Evolutionary conservation across 805 yeast genomes (phyloP), one percentile per base, ranked within the genome.

Genomic region (Ogataea thermomethanolica): DNA sequence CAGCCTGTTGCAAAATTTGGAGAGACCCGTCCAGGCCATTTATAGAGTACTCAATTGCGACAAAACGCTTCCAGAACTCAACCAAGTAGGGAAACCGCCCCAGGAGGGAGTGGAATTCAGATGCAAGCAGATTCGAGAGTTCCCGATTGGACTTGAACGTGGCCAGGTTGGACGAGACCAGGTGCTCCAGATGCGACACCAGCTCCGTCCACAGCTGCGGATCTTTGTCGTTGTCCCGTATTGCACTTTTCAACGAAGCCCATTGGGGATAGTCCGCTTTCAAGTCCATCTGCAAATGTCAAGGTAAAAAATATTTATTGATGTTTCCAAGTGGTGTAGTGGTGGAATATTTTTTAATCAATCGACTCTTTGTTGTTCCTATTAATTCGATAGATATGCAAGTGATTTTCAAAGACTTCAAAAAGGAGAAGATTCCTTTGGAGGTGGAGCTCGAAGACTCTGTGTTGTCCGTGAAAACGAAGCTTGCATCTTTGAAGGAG

Each of bases 351-450:
- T 30, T 30, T 37, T 37, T 26, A 38, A 32, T 38, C 42, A 25
- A 31, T 15, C 23, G 21, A 27, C 12, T 17, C 20, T 4, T 25
- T 26, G 33, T 33, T 32, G 28, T 32, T 38, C 26, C 26, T 33
- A 13, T 28, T 21, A 12, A 20, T 20, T 37, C 12, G 29, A 25
- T 17, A 27, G 23, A 37, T 46, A 89, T 88, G 96, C 81, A 83
- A 65, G 68, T 89, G 50, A 73, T 81, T 37, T 80, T 93, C 62
- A 89, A 90, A 62, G 96, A 93, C 66, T 85, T 93, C 68, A 90
- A 93, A 68, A 93, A 91, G 68, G 89, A 87, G 60, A 84, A 81
- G 60, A 78, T 90, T 62, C 76, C 88, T 22, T 57, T 93, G 44
- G 96, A 87, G 21, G 75, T 88, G 43, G 95, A 84, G 44, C 71